These are phyloP conservation scores for Zymoseptoria pseudotritici DNA, from an alignment of 2,329 filamentous ascomycete species.

Conservation along the genomic window DNA sequence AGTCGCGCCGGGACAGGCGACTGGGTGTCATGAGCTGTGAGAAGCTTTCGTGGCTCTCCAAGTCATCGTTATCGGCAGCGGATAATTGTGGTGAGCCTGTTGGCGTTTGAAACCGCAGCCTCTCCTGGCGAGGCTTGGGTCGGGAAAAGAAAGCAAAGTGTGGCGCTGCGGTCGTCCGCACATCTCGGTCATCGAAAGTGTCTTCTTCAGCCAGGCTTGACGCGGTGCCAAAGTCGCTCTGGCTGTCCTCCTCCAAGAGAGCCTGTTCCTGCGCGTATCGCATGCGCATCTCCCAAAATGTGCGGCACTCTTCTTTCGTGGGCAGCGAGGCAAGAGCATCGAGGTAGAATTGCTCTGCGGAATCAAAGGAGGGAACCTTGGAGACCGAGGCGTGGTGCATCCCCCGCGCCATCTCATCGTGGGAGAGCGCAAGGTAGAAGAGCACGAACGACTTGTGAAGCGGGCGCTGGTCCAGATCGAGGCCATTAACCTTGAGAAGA, in stretches of 20 bases:
- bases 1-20: constrained; percentile 8
- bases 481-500: constrained; percentile 11
- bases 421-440: constrained; percentile 41
- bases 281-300: background rate
- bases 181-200: background rate
- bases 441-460: constrained; percentile 32
- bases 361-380: constrained; percentile 36
- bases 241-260: constrained; percentile 1
- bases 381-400: constrained; percentile 41
- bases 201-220: background rate
- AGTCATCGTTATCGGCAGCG: constrained; percentile 16
- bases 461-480: constrained; percentile 6
- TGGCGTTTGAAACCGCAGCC: constrained; percentile 8
- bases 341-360: constrained; percentile 35
- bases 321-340: constrained; percentile 21
- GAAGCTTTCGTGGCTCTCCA: constrained; percentile 26
- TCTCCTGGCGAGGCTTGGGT: constrained; percentile 2
- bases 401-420: constrained; percentile 40
- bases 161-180: background rate
- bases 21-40: constrained; percentile 23
- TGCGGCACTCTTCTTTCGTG: constrained; percentile 3
- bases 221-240: background rate
- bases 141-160: background rate
- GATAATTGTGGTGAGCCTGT: constrained; percentile 4
- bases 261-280: background rate